These are phyloP conservation scores for Mortierella sp. DNA, from an alignment of 371 early-diverging fungal genomes.

Conservation along the genomic window DNA sequence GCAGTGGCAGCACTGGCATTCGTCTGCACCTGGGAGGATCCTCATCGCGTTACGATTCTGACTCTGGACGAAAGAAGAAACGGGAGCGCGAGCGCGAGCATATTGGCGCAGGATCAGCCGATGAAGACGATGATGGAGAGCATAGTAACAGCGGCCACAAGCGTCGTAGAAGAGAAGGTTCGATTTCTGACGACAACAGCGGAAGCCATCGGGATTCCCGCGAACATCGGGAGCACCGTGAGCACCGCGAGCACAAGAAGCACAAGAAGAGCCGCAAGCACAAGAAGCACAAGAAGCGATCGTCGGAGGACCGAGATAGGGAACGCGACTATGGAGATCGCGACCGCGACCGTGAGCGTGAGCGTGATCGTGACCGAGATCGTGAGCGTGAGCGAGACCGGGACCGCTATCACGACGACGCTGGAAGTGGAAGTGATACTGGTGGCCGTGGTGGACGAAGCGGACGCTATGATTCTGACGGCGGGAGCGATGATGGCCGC, in stretches of 20 bases:
- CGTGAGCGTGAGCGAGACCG: constrained; percentile 22
- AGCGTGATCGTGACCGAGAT: constrained; percentile 25
- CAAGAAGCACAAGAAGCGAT: constrained; percentile 59
- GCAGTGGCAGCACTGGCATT: neutral
- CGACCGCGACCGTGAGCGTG: constrained; percentile 29
- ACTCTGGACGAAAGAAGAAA: constrained; percentile 36
- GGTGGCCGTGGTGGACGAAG: neutral
- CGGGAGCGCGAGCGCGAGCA: constrained; percentile 21
- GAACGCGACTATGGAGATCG: constrained; percentile 24
- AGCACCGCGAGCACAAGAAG: constrained; percentile 51
- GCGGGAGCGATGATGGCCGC: neutral
- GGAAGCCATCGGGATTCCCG: constrained; percentile 18
- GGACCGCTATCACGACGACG: neutral
- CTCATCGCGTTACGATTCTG: constrained; percentile 30
- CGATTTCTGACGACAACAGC: constrained; percentile 16
- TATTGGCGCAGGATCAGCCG: neutral
- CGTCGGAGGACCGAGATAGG: constrained; percentile 47
- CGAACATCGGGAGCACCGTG: constrained; percentile 27
- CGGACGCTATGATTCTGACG: constrained; percentile 4
- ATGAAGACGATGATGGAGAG: neutral
- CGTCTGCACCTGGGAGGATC: neutral
- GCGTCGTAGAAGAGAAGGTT: neutral
- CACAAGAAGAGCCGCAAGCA: constrained; percentile 55
- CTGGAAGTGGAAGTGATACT: neutral
- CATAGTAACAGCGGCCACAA: neutral